Evolutionary conservation across 1,139 yeast genomes (phyloP), one percentile per base, ranked within the genome.

Genomic region (Blastobotrys ciferrii): DNA sequence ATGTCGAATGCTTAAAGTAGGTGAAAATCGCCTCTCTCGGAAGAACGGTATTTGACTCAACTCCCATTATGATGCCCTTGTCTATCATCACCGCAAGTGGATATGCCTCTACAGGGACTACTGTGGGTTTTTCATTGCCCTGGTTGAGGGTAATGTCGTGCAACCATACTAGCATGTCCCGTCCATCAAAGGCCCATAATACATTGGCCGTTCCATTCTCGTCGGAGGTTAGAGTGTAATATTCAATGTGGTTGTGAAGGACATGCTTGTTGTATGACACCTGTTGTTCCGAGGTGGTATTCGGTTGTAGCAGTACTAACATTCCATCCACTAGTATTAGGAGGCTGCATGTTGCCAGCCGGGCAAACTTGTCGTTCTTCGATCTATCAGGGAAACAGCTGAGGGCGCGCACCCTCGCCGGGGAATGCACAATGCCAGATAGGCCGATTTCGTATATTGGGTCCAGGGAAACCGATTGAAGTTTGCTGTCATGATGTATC

Each of bases 131-230:
- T n/a, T 40, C 28, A 14, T 38, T 43, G 12, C 18, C 32, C 13
- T 36, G 33, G 32, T 42, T 37, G 17, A 31, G 60, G 13, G 38
- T 28, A 13, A 37, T 45, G n/a, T 33, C 40, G 23, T 53, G 52
- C 23, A 60, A 53, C 69, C 68, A 66, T 2, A 63, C 57, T n/a
- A 68, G 53, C 43, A 67, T 63, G 44, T 67, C 64, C 13, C 58
- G 55, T 3, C 76, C 76, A 48, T 71, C 73, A 57, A 71, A 73
- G 1, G 72, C 74, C 73, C 75, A 72, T 49, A 56, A 58, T 50
- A 53, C 58, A n/a, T 20, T 23, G n/a, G 19, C 32, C 2, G 31
- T 12, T 45, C n/a, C 30, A n/a, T 41, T 19, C 23, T 19, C 36
- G n/a, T 35, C 48, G 2, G 40, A 36, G n/a, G 59, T 51, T 36